A percentile compares a stretch with the other conserved stretches of the same genome.
phyloP scores from a whole-genome alignment of 2,329 filamentous ascomycete genomes.

The Xylaria sp. region DNA sequence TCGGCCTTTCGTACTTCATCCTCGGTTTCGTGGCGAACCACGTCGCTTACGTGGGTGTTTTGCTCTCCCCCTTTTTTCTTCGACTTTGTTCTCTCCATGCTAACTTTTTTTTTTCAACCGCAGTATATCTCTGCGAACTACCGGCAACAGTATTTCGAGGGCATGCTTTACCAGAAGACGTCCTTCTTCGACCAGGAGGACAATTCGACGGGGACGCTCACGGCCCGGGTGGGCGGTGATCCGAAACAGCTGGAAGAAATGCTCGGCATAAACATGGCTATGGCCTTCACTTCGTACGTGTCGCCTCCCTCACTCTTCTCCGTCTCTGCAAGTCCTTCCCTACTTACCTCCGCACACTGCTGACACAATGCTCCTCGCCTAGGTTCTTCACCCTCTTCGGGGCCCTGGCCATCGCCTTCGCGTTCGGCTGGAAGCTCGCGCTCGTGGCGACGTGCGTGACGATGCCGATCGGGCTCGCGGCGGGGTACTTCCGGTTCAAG shows the following conservation, averaged over 20 bases:
- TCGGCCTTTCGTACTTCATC: conserved; percentile 57
- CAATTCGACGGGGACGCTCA: conserved; percentile 63
- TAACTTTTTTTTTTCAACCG: conserved; percentile 11
- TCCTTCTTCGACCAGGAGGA: conserved; percentile 64
- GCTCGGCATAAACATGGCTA: conserved; percentile 64
- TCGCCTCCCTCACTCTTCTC: neutral
- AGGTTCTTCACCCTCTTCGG: conserved; percentile 65
- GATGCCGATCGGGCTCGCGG: conserved; percentile 51
- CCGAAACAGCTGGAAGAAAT: conserved; percentile 65
- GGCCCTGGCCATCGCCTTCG: conserved; percentile 67
- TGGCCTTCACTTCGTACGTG: conserved; percentile 57
- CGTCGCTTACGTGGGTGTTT: conserved; percentile 43
- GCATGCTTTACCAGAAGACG: conserved; percentile 61
- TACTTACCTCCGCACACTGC: neutral
- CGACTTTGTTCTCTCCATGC: neutral
- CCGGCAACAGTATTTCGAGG: conserved; percentile 62
- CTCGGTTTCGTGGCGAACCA: conserved; percentile 49
- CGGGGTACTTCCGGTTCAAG: conserved; percentile 55
- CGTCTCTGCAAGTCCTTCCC: neutral
- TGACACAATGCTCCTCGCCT: neutral
- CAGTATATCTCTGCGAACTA: conserved; percentile 55
- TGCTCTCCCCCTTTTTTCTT: neutral
- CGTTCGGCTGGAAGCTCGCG: conserved; percentile 77
- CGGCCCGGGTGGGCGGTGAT: conserved; percentile 58
- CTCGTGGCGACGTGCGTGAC: conserved; percentile 67